phyloP scores from a whole-genome alignment of 2,329 filamentous ascomycete genomes.

The Sordariomycetes sp. region DNA sequence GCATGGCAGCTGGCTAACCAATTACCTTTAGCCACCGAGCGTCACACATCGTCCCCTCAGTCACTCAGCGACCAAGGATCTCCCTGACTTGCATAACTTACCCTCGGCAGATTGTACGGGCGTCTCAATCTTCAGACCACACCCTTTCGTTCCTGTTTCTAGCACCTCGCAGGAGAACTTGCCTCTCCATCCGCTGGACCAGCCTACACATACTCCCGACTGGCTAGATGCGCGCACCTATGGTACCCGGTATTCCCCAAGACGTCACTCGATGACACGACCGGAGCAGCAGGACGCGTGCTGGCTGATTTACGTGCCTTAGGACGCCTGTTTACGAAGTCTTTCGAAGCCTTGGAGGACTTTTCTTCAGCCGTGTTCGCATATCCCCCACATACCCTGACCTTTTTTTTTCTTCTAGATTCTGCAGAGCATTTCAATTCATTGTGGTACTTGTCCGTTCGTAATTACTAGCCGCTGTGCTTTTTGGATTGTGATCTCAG shows the following conservation, averaged over 20 bases:
- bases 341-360: neutral
- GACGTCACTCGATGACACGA: slow-evolving; percentile 7
- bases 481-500: too few species aligned
- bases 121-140: neutral
- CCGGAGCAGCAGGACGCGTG: slow-evolving; percentile 4
- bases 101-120: neutral
- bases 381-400: neutral
- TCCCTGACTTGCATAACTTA: neutral
- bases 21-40: neutral
- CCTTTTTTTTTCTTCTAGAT: neutral
- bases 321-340: slow-evolving; percentile 6
- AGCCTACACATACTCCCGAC: neutral
- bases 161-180: neutral
- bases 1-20: neutral
- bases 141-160: neutral
- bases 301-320: slow-evolving; percentile 11
- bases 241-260: slow-evolving; percentile 6
- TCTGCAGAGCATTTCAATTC: too few species aligned
- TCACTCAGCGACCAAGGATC: neutral
- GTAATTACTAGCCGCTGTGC: too few species aligned
- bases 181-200: neutral
- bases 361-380: neutral
- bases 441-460: too few species aligned
- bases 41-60: neutral
- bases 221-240: neutral